phyloP scores from a whole-genome alignment of 1,139 yeast species.

The Entelexis sorbosivorans region DNA sequence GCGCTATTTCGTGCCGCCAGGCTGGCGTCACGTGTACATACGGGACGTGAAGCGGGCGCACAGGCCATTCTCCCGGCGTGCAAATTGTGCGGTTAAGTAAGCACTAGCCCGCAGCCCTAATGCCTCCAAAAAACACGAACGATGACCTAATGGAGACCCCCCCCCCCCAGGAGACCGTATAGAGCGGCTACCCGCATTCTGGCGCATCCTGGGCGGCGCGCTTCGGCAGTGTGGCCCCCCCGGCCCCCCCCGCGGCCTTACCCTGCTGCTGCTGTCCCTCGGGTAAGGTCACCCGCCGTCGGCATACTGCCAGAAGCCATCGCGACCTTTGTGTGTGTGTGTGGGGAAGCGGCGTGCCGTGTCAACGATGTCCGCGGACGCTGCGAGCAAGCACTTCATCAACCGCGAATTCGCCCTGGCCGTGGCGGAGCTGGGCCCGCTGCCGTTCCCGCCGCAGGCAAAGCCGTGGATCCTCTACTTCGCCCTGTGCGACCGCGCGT shows the following conservation, averaged over 20 bases:
- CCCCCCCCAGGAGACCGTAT: too few relatives aligned
- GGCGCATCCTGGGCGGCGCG: too few relatives aligned
- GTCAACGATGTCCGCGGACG: slow-evolving; percentile 3
- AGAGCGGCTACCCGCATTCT: too few relatives aligned
- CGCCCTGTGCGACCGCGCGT: slow-evolving; percentile 20
- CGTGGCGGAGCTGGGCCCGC: slow-evolving; percentile 9
- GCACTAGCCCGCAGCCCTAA: slow-evolving; percentile 11
- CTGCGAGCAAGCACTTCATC: slow-evolving; percentile 21
- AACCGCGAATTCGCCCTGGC: slow-evolving; percentile 19
- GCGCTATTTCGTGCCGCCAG: neutral
- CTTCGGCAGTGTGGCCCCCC: too few relatives aligned
- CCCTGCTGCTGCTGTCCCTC: neutral
- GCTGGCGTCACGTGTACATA: neutral
- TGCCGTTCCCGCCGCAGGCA: slow-evolving; percentile 8
- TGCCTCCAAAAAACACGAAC: too few relatives aligned
- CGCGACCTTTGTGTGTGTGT: neutral
- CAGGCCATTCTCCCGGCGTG: neutral
- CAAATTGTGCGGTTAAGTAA: neutral
- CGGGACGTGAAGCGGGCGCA: neutral
- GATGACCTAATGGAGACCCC: neutral
- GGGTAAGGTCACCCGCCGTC: slow-evolving; percentile 1
- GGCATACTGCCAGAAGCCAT: neutral
- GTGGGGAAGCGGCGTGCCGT: neutral
- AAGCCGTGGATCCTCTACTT: slow-evolving; percentile 17
- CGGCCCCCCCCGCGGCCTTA: too few relatives aligned